phyloP scores from a whole-genome alignment of 257 asterid genomes.

The Handroanthus guayacan region DNA sequence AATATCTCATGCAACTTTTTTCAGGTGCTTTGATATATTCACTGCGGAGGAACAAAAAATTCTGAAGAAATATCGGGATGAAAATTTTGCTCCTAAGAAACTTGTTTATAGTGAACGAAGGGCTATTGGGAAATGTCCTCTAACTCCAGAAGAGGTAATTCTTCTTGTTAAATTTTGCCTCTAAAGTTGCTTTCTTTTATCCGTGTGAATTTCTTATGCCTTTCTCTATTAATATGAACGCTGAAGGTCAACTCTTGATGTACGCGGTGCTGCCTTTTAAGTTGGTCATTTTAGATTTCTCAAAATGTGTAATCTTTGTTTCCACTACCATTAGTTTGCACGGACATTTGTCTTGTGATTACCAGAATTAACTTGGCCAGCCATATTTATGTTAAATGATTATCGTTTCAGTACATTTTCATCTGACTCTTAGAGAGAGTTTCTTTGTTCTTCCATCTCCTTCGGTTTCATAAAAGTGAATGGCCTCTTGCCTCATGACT shows the following conservation, averaged over 20 bases:
- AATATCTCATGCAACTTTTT: background rate
- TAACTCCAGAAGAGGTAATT: conserved; percentile 72
- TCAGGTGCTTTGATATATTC: conserved; percentile 70
- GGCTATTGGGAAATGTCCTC: conserved; percentile 72
- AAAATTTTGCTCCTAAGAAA: conserved; percentile 61
- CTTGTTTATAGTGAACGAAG: conserved; percentile 67
- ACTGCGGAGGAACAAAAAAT: conserved; percentile 54
- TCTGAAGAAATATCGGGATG: conserved; percentile 56
- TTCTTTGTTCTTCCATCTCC: too few species aligned
- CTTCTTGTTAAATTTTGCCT: conserved; percentile 1
- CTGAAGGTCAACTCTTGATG: background rate
- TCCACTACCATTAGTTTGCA: background rate
- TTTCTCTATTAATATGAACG: background rate
- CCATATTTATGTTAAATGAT: too few species aligned
- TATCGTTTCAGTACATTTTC: too few species aligned
- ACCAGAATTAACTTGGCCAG: too few species aligned
- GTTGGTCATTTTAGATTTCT: background rate
- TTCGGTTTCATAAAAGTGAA: too few species aligned
- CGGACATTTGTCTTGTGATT: too few species aligned
- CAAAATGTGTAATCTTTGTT: background rate
- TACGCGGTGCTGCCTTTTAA: background rate
- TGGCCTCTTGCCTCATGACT: too few species aligned
- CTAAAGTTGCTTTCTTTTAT: background rate
- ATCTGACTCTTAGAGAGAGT: too few species aligned
- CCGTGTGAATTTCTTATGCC: background rate